Conservation (phyloP, 2,329 filamentous ascomycete species). For the Pseudocercospora fuligena region DNA sequence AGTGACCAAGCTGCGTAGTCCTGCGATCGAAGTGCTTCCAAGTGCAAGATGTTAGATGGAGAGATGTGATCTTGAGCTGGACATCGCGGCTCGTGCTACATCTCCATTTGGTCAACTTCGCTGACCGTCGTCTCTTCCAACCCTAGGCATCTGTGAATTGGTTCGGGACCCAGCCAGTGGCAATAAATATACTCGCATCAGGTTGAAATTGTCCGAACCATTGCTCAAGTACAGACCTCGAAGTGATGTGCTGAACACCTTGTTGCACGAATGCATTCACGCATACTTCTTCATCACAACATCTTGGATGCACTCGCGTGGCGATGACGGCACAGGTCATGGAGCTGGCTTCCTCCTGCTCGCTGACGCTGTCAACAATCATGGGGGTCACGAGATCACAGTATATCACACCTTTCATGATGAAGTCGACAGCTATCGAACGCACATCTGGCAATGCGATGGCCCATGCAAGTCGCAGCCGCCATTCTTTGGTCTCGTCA, state of each 20-base stretch:
- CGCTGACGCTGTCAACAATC: slow-evolving; percentile 51
- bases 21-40: too few relatives aligned
- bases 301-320: slow-evolving; percentile 48
- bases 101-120: not conserved
- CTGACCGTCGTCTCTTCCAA: not conserved
- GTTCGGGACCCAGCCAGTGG: slow-evolving; percentile 43
- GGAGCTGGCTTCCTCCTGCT: slow-evolving; percentile 50
- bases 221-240: slow-evolving; percentile 51
- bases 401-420: slow-evolving; percentile 53
- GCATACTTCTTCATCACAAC: slow-evolving; percentile 54
- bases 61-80: too few relatives aligned
- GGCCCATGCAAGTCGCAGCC: slow-evolving; percentile 45
- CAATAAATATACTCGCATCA: slow-evolving; percentile 45
- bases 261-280: slow-evolving; percentile 52
- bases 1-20: too few relatives aligned
- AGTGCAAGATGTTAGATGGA: too few relatives aligned
- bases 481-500: slow-evolving; percentile 52
- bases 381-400: slow-evolving; percentile 48
- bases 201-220: slow-evolving; percentile 50
- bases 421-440: slow-evolving; percentile 52
- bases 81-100: not conserved
- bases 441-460: slow-evolving; percentile 52
- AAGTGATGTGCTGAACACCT: slow-evolving; percentile 49
- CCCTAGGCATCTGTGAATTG: slow-evolving; percentile 48
- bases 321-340: slow-evolving; percentile 50